Conservation (phyloP, 495 filamentous ascomycete species). For the Symbiotaphrina buchneri region DNA sequence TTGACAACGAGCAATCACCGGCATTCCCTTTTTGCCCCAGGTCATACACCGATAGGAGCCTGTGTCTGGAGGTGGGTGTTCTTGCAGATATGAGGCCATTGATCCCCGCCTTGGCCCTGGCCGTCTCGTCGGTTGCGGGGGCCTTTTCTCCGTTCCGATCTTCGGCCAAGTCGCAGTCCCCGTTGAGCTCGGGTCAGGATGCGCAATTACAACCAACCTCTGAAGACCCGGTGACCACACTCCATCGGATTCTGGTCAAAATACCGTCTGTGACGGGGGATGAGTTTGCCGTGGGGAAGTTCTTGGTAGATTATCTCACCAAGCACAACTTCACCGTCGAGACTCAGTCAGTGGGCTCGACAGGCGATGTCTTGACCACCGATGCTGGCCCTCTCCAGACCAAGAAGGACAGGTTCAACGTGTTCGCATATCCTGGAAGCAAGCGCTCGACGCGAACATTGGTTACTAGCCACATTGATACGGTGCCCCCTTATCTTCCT, state of each 20-base stretch:
- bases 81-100: no score
- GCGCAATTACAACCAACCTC: no score
- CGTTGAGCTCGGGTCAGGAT: no score
- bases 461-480: constrained; percentile 52
- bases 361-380: neutral
- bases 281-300: constrained; percentile 45
- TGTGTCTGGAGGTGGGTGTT: no score
- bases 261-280: constrained; percentile 54
- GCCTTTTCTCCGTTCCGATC: no score
- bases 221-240: no score
- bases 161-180: no score
- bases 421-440: constrained; percentile 50
- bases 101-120: no score
- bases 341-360: constrained; percentile 22
- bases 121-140: no score
- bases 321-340: constrained; percentile 39
- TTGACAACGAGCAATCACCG: no score
- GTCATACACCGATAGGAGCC: no score
- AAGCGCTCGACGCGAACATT: constrained; percentile 37
- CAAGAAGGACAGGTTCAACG: constrained; percentile 36
- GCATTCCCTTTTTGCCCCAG: no score
- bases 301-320: constrained; percentile 28
- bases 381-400: constrained; percentile 2
- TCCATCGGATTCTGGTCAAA: constrained; percentile 57
- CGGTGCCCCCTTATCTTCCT: constrained; percentile 50